Conservation (phyloP, 495 filamentous ascomycete genomes). For the Lasiosphaeriaceae sp. region DNA sequence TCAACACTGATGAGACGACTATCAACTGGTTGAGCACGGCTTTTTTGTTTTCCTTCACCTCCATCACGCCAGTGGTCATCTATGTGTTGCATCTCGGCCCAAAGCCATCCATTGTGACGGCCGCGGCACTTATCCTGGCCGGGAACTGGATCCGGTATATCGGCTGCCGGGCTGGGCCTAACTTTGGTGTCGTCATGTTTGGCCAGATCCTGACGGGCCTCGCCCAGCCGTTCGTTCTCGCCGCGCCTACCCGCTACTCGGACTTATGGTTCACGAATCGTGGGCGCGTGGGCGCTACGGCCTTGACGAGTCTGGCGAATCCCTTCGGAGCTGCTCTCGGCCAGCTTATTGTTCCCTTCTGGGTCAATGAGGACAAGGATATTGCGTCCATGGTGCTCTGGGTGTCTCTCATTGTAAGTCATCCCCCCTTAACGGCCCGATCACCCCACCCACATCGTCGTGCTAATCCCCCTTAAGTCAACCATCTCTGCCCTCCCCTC, state of each 20-base stretch:
- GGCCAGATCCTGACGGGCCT: slow-evolving; percentile 92
- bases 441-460: not conserved
- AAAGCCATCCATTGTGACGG: slow-evolving; percentile 68
- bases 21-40: slow-evolving; percentile 92
- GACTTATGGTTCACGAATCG: slow-evolving; percentile 89
- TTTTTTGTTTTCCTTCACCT: slow-evolving; percentile 80
- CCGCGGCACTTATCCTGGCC: slow-evolving; percentile 66
- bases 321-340: slow-evolving; percentile 84
- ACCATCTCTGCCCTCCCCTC: slow-evolving; percentile 69
- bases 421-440: slow-evolving; percentile 4
- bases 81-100: slow-evolving; percentile 77
- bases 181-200: slow-evolving; percentile 78
- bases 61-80: slow-evolving; percentile 68
- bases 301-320: slow-evolving; percentile 78
- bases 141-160: slow-evolving; percentile 91
- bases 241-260: slow-evolving; percentile 85
- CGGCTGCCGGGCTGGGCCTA: slow-evolving; percentile 53
- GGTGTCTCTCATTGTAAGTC: slow-evolving; percentile 73
- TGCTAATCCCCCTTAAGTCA: slow-evolving; percentile 42
- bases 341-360: slow-evolving; percentile 77
- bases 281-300: slow-evolving; percentile 84
- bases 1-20: slow-evolving; percentile 64
- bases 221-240: slow-evolving; percentile 87
- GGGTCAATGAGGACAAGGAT: slow-evolving; percentile 57
- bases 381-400: slow-evolving; percentile 83